phyloP scores from a whole-genome alignment of 495 filamentous ascomycete genomes.

The Lophiotrema nucula region DNA sequence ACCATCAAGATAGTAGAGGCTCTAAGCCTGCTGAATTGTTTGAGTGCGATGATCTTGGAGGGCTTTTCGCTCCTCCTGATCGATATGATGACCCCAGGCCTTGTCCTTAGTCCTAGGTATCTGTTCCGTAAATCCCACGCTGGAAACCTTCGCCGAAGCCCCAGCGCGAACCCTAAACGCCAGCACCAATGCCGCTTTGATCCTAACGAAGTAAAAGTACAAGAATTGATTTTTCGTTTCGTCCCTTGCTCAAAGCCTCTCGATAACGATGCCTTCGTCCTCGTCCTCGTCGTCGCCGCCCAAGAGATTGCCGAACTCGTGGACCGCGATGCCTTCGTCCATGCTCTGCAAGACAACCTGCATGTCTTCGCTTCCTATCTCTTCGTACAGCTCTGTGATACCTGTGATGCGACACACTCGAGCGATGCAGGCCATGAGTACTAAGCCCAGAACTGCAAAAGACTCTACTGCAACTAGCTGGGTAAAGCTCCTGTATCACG shows the following conservation, averaged over 20 bases:
- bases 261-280: slow-evolving; percentile 19
- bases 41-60: too few species aligned
- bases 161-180: too few species aligned
- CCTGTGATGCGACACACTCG: slow-evolving; percentile 23
- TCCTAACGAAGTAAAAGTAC: too few species aligned
- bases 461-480: slow-evolving; percentile 28
- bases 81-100: too few species aligned
- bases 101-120: too few species aligned
- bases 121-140: too few species aligned
- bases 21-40: too few species aligned
- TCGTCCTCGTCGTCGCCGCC: slow-evolving; percentile 20
- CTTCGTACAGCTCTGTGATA: slow-evolving; percentile 28
- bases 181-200: too few species aligned
- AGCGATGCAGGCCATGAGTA: slow-evolving; percentile 29
- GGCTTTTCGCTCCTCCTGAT: too few species aligned
- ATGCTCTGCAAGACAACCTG: slow-evolving; percentile 14
- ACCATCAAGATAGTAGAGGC: too few species aligned
- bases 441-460: slow-evolving; percentile 29
- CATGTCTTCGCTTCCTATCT: slow-evolving; percentile 29
- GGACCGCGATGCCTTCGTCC: slow-evolving; percentile 1
- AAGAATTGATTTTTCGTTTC: too few species aligned
- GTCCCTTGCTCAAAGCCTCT: slow-evolving; percentile 1
- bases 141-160: too few species aligned
- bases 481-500: slow-evolving; percentile 19
- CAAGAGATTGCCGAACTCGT: slow-evolving; percentile 17